phyloP scores from a whole-genome alignment of 768 basidiomycete genomes.

The Porpolomopsis calyptriformis region DNA sequence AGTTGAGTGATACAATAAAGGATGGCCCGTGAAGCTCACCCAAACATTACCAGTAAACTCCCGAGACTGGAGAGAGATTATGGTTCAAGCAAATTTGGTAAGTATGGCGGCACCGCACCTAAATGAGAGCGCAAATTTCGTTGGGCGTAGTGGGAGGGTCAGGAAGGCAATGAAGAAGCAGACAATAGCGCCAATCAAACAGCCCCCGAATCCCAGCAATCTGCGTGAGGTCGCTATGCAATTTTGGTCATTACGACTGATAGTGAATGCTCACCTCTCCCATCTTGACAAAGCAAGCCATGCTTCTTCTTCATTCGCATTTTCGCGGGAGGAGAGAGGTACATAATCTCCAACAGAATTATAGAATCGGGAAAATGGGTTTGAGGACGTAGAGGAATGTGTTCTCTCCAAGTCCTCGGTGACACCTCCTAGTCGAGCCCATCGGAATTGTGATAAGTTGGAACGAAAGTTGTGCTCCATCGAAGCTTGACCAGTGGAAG shows the following conservation, averaged over 20 bases:
- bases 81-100: conserved; percentile 81
- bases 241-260: neutral
- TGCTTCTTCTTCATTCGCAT: conserved; percentile 90
- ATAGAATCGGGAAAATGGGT: conserved; percentile 83
- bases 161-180: conserved; percentile 92
- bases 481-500: conserved; percentile 7
- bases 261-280: conserved; percentile 56
- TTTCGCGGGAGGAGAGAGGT: conserved; percentile 71
- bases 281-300: conserved; percentile 88
- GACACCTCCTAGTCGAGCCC: conserved; percentile 64
- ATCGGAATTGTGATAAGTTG: conserved; percentile 78
- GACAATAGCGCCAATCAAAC: conserved; percentile 79
- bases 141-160: conserved; percentile 25
- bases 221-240: conserved; percentile 26
- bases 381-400: conserved; percentile 27
- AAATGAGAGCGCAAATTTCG: conserved; percentile 6
- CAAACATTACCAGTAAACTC: conserved; percentile 91
- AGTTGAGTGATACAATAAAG: neutral
- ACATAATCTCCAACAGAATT: conserved; percentile 79
- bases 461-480: conserved; percentile 61
- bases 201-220: conserved; percentile 83
- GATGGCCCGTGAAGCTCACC: conserved; percentile 35
- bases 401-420: conserved; percentile 55
- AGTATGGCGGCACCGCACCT: neutral
- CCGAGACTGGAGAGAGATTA: conserved; percentile 80